These are phyloP conservation scores for Trichophyton schoenleinii DNA, from an alignment of 2,329 filamentous ascomycete species.

Conservation along the genomic window DNA sequence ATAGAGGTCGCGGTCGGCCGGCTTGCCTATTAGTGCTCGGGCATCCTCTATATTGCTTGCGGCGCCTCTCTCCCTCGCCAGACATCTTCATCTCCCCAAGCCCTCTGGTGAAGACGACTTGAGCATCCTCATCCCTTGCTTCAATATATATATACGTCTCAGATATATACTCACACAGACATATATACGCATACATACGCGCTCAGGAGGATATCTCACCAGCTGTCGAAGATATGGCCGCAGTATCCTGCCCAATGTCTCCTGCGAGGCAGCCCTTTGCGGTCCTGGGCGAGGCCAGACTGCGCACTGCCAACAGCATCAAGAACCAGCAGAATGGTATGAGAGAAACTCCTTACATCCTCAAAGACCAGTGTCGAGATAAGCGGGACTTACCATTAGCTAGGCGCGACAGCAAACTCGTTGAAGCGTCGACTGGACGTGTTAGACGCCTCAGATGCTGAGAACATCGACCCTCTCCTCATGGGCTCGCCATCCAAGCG, in stretches of 20 bases:
- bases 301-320: conserved; percentile 21
- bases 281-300: conserved; percentile 19
- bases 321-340: conserved; percentile 31
- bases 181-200: background rate
- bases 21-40: background rate
- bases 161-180: background rate
- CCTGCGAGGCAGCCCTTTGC: conserved; percentile 24
- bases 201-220: background rate
- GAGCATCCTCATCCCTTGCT: background rate
- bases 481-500: conserved; percentile 39
- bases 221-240: conserved; percentile 16
- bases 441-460: conserved; percentile 39
- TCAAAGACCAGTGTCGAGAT: background rate
- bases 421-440: conserved; percentile 37
- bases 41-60: background rate
- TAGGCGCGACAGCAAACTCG: conserved; percentile 21
- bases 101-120: too few relatives aligned
- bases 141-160: background rate
- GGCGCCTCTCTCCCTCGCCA: background rate
- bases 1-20: background rate
- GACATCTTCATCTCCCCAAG: background rate
- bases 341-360: background rate
- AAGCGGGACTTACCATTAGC: background rate
- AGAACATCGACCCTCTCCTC: conserved; percentile 47
- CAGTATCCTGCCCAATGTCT: conserved; percentile 17